Evolutionary conservation across 2,329 filamentous ascomycete genomes (phyloP), one percentile per base, ranked within the genome.

Genomic region (Apiospora hydei): DNA sequence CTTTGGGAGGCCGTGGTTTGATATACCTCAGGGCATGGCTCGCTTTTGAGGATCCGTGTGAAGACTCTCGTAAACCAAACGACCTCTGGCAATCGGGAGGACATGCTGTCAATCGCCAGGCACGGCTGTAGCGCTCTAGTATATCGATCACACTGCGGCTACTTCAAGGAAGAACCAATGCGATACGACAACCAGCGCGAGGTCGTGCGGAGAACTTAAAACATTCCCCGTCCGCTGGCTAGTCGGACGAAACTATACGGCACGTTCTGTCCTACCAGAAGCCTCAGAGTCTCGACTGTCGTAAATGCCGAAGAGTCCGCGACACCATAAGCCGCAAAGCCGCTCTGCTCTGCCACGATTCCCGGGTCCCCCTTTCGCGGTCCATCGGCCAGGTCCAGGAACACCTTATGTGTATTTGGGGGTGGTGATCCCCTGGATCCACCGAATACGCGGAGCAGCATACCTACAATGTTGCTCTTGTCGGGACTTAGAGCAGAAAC

Each of bases 231-330:
- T 2, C 88, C 88, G 68, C 86, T 86, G 1, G 94, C 93, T 79
- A 96, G 85, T 68, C 93, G 87, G 57, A 96, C 94, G 84, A 97
- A 97, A 82, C 93, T 95, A 82, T 94, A 96, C 7, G 93, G 93
- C 71, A 96, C 93, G 80, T 96, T 96, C 83, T 96, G 93, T 13
- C 94, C 94, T 14, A 96, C 93, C 34, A 97, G 86, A 72, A 95
- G 81, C 75, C 94, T 87, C 71, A 96, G 83, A 68, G 91, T 96
- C 83, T 96, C 93, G 6, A 96, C 94, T 2, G 93, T 95, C 30
- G 93, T 95, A 84, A 95, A 96, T 0, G 94, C 93, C 71, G 91
- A 92, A 44, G 95, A 92, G 81, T 97, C 94, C 34, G 92, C 92
- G 24, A 92, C 89, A 1, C 92, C 93, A 79, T 96, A 96, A 8